phyloP scores from a whole-genome alignment of 352 stramenopile genomes.

The Peronospora destructor region DNA sequence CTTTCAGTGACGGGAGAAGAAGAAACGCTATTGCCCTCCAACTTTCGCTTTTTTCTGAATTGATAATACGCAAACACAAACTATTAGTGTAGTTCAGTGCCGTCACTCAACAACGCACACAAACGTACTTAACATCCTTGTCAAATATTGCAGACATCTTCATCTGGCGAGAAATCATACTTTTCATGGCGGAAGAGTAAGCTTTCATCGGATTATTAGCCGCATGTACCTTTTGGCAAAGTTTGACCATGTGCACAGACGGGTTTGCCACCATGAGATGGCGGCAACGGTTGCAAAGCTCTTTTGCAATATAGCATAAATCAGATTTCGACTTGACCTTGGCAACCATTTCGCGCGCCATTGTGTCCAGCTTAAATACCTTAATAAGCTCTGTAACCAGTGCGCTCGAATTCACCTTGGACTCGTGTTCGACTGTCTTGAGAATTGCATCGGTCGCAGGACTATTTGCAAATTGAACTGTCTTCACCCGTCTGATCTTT shows the following conservation, averaged over 20 bases:
- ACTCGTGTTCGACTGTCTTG: constrained; percentile 52
- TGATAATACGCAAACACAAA: constrained; percentile 6
- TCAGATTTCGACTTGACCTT: constrained; percentile 56
- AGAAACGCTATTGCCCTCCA: constrained; percentile 42
- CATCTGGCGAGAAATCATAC: constrained; percentile 81
- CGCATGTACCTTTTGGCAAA: constrained; percentile 65
- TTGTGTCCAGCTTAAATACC: constrained; percentile 76
- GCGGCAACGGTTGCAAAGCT: constrained; percentile 68
- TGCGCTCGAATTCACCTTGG: constrained; percentile 41
- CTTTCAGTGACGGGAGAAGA: constrained; percentile 55
- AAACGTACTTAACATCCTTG: constrained; percentile 64
- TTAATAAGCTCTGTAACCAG: constrained; percentile 58
- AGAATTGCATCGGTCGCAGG: constrained; percentile 52
- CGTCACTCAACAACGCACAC: neutral
- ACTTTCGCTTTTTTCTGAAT: constrained; percentile 66
- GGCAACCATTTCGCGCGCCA: constrained; percentile 59
- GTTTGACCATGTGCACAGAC: constrained; percentile 76
- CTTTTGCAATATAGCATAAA: constrained; percentile 66
- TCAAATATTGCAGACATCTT: constrained; percentile 68
- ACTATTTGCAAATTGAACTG: constrained; percentile 58
- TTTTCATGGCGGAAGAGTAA: constrained; percentile 82
- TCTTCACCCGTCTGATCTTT: constrained; percentile 60
- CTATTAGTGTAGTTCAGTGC: constrained; percentile 12
- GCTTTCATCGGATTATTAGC: constrained; percentile 72
- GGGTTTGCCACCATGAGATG: constrained; percentile 80